Evolutionary conservation across 768 basidiomycete genomes (phyloP).

Genomic region (Psilocybe tampanensis): DNA sequence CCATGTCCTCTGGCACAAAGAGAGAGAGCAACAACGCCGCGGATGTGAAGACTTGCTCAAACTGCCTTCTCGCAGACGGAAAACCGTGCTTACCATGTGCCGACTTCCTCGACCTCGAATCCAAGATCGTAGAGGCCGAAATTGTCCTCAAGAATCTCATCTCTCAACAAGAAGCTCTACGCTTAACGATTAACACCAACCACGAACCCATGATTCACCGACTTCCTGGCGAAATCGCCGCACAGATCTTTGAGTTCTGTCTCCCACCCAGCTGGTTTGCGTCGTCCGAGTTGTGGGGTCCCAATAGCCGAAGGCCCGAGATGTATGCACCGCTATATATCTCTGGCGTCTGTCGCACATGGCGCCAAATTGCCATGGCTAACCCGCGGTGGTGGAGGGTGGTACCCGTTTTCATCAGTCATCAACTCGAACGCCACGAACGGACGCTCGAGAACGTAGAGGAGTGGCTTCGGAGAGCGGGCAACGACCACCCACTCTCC

Average conservation of each 20-base stretch:
- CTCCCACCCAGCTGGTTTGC: not conserved
- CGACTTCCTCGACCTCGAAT: too few species aligned
- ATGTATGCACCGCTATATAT: not conserved
- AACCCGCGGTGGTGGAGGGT: not conserved
- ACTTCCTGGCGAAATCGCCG: not conserved
- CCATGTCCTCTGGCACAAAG: too few species aligned
- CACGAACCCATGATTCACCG: conserved; percentile 1
- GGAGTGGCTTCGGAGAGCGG: too few species aligned
- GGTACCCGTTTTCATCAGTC: not conserved
- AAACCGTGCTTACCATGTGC: too few species aligned
- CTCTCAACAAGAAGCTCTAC: not conserved
- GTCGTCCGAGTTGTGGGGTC: too few species aligned
- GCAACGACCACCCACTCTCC: too few species aligned
- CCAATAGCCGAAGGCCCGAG: not conserved
- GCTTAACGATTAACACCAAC: not conserved
- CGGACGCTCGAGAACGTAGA: too few species aligned
- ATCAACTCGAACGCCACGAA: too few species aligned
- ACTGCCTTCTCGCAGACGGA: too few species aligned
- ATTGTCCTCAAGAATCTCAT: not conserved
- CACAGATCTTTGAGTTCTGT: not conserved
- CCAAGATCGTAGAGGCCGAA: too few species aligned
- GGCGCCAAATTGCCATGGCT: not conserved
- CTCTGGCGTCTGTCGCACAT: not conserved
- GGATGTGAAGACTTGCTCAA: too few species aligned
- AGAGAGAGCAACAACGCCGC: too few species aligned